These are phyloP conservation scores for Aurantiochytrium sp. DNA, from an alignment of 108 stramenopile species.

Conservation along the genomic window DNA sequence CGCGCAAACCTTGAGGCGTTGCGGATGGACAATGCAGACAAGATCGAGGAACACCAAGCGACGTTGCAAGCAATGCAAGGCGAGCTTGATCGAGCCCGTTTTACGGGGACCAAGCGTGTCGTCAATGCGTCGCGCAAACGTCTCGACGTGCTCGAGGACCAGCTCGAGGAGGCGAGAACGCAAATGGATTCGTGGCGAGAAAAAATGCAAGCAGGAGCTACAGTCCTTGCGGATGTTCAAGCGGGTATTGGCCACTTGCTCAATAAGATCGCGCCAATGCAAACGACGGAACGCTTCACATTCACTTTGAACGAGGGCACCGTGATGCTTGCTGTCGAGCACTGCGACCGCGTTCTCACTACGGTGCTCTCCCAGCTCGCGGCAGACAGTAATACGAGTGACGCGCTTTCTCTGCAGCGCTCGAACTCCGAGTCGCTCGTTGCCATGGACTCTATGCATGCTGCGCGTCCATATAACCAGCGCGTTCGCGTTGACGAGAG, in stretches of 20 bases:
- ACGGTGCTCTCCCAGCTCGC: neutral
- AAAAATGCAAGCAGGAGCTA: slow-evolving; percentile 54
- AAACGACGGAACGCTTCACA: slow-evolving; percentile 33
- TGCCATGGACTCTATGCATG: neutral
- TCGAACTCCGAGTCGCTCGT: slow-evolving; percentile 26
- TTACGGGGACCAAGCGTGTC: neutral
- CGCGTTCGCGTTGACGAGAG: slow-evolving; percentile 31
- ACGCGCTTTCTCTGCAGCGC: slow-evolving; percentile 21
- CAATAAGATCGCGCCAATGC: slow-evolving; percentile 58
- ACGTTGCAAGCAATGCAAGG: slow-evolving; percentile 35
- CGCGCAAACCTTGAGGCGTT: slow-evolving; percentile 56
- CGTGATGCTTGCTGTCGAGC: slow-evolving; percentile 13
- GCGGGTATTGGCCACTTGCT: slow-evolving; percentile 65
- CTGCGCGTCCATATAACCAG: slow-evolving; percentile 57
- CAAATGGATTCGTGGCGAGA: slow-evolving; percentile 41
- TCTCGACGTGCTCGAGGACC: slow-evolving; percentile 56
- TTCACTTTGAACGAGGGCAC: slow-evolving; percentile 34
- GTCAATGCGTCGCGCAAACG: slow-evolving; percentile 34
- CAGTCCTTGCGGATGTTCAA: slow-evolving; percentile 49
- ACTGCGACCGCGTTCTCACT: neutral
- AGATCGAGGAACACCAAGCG: slow-evolving; percentile 46
- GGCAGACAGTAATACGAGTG: neutral
- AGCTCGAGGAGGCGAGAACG: slow-evolving; percentile 43
- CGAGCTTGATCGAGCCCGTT: slow-evolving; percentile 35
- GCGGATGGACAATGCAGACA: slow-evolving; percentile 55